Conservation (phyloP, 768 basidiomycete species). For the Fibroporia radiculosa region DNA sequence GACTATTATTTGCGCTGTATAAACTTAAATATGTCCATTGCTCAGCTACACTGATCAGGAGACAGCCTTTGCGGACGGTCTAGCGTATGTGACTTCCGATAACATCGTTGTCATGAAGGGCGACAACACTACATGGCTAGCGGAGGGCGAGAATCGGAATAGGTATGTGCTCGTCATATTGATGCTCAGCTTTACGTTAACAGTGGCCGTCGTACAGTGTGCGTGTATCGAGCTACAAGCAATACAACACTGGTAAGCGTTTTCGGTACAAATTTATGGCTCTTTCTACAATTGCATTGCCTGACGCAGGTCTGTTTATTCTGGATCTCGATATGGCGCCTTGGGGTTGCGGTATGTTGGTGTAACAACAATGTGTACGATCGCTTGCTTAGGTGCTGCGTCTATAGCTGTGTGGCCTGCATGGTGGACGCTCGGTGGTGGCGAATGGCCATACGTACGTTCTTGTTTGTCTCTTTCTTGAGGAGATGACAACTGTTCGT, state of each 20-base stretch:
- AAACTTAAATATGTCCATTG: conserved; percentile 1
- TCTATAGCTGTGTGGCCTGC: conserved; percentile 77
- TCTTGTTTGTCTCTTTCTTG: background rate
- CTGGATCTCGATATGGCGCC: conserved; percentile 80
- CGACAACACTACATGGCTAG: conserved; percentile 54
- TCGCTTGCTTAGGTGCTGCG: no score
- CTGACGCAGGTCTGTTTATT: conserved; percentile 52
- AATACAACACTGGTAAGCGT: conserved; percentile 51
- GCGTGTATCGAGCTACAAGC: conserved; percentile 58
- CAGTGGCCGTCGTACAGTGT: conserved; percentile 41
- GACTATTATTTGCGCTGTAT: background rate
- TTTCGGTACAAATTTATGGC: background rate
- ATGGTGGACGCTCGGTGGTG: conserved; percentile 63
- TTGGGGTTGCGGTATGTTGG: conserved; percentile 73
- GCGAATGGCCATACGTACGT: conserved; percentile 58
- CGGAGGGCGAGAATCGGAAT: conserved; percentile 44
- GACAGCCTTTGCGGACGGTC: conserved; percentile 42
- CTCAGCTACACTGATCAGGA: conserved; percentile 53
- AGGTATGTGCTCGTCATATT: conserved; percentile 35
- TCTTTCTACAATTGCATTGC: background rate
- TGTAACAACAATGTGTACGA: background rate
- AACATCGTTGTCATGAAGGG: conserved; percentile 70
- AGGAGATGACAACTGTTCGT: conserved; percentile 1
- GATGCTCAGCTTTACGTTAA: background rate
- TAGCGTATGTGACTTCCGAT: conserved; percentile 51